Conservation (phyloP, 169 alveolate genomes). For the Plasmodium billcollinsi region DNA sequence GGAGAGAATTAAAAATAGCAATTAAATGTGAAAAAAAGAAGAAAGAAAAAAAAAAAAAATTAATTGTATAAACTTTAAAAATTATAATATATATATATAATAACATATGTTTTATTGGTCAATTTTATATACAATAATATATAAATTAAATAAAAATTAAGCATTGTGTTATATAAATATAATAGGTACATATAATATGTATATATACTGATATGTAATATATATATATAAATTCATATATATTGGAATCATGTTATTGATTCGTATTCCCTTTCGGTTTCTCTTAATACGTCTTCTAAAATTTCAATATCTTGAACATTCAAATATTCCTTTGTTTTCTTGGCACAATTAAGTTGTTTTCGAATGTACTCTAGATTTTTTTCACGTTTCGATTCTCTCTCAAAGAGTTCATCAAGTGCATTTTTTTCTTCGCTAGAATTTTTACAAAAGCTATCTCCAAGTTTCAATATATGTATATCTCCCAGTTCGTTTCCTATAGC, state of each 20-base stretch:
- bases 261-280: slow-evolving; percentile 45
- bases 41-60: too few relatives aligned
- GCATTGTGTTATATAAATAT: too few relatives aligned
- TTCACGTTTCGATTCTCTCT: slow-evolving; percentile 70
- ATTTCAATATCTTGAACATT: slow-evolving; percentile 32
- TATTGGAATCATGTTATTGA: slow-evolving; percentile 4
- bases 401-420: slow-evolving; percentile 57
- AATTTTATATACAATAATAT: too few relatives aligned
- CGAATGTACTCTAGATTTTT: slow-evolving; percentile 62
- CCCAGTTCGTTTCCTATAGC: slow-evolving; percentile 65
- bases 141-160: too few relatives aligned
- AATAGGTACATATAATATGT: not conserved
- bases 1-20: too few relatives aligned
- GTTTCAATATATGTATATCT: slow-evolving; percentile 61
- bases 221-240: not conserved
- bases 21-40: too few relatives aligned
- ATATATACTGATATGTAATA: not conserved
- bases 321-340: slow-evolving; percentile 36
- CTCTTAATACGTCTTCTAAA: slow-evolving; percentile 5
- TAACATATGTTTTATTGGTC: too few relatives aligned
- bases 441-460: slow-evolving; percentile 59
- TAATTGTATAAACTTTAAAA: too few relatives aligned
- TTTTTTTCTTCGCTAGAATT: slow-evolving; percentile 67
- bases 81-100: too few relatives aligned
- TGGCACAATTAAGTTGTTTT: slow-evolving; percentile 62